Conservation (phyloP, 2,329 filamentous ascomycete species). For the Calonectria ilicicola region DNA sequence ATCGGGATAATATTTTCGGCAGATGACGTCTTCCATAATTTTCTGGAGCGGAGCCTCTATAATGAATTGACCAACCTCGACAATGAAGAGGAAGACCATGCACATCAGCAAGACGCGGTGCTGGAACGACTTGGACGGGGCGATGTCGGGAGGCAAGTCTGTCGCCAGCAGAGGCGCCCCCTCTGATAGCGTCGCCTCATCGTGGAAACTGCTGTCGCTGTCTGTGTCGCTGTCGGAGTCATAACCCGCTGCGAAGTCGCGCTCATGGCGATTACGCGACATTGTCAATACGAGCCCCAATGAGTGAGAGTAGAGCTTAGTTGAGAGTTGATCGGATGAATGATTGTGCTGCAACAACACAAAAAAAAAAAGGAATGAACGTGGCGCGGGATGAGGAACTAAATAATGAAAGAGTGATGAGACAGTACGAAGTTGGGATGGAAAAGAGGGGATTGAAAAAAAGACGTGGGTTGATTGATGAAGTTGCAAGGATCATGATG, state of each 20-base stretch:
- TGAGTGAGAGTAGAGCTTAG: background rate
- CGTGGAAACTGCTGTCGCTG: constrained; percentile 22
- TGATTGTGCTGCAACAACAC: background rate
- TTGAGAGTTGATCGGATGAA: background rate
- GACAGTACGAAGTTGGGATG: background rate
- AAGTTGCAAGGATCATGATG: constrained; percentile 3
- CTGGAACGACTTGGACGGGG: constrained; percentile 42
- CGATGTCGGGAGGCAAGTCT: constrained; percentile 29
- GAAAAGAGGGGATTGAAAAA: background rate
- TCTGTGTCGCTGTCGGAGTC: constrained; percentile 15
- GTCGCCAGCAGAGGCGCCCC: constrained; percentile 36
- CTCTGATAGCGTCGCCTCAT: constrained; percentile 27
- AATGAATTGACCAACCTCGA: constrained; percentile 55
- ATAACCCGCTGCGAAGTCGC: background rate
- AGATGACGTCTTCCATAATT: constrained; percentile 66
- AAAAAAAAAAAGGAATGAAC: background rate
- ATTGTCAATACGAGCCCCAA: background rate
- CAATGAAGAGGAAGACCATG: constrained; percentile 54
- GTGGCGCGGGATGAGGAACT: background rate
- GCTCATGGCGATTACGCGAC: constrained; percentile 10
- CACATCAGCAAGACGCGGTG: constrained; percentile 48
- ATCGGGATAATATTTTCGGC: constrained; percentile 59
- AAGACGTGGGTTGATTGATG: background rate
- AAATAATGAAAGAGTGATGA: background rate
- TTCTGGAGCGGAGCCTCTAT: constrained; percentile 58